A percentile compares a stretch with the other conserved stretches of the same genome.
phyloP scores from a whole-genome alignment of 179 eudicot species.

The Camellia oleifera region DNA sequence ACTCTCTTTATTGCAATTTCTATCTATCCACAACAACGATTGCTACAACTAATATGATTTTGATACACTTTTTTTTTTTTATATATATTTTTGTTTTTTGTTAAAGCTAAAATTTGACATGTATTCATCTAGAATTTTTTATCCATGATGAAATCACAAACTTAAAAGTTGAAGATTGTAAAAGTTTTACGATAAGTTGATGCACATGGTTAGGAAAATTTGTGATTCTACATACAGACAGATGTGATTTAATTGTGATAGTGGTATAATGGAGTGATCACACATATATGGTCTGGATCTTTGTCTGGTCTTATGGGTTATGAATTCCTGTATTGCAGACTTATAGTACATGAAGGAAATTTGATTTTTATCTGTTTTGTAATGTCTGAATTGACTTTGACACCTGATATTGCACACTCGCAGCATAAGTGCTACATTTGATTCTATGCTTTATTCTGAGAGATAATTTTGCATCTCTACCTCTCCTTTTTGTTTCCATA shows the following conservation, averaged over 20 bases:
- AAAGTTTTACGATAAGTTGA: background rate
- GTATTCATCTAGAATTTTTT: background rate
- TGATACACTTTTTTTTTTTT: too few species aligned
- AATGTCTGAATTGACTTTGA: conserved; percentile 1
- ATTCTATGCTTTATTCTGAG: too few species aligned
- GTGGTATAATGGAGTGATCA: background rate
- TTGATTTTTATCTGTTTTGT: background rate
- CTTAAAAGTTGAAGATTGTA: background rate
- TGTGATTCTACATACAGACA: background rate
- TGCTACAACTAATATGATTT: background rate
- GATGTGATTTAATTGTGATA: background rate
- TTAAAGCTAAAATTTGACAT: background rate
- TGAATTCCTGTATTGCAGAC: background rate
- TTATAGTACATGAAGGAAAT: too few species aligned
- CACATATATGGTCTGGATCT: background rate
- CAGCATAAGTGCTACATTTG: background rate
- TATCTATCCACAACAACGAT: background rate
- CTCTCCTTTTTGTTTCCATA: background rate
- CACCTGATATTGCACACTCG: background rate
- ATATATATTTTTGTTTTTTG: background rate
- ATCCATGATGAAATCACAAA: background rate
- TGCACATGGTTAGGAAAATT: background rate
- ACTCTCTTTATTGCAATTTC: background rate
- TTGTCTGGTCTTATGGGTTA: conserved; percentile 4
- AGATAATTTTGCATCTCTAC: too few species aligned